Conservation (phyloP, 2,329 filamentous ascomycete species). For the Blastomyces silverae region DNA sequence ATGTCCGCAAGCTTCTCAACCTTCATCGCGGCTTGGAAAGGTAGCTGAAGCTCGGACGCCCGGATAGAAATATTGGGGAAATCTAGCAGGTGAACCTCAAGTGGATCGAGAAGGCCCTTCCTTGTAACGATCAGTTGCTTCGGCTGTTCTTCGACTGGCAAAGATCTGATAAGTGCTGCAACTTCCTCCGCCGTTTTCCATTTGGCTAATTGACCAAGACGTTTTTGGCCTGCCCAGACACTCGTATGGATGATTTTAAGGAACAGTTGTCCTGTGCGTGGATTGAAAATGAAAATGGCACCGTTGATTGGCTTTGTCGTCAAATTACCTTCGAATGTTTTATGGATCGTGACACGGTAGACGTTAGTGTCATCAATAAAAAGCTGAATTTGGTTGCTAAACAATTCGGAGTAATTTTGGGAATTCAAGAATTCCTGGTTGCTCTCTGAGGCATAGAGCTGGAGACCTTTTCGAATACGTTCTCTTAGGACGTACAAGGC, state of each 20-base stretch:
- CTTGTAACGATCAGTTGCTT: constrained; percentile 98
- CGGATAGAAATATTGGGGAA: constrained; percentile 99
- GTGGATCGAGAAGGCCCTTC: constrained; percentile 91
- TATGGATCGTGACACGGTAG: constrained; percentile 98
- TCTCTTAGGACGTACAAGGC: constrained; percentile 93
- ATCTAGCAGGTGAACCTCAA: constrained; percentile 94
- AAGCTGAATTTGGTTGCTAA: constrained; percentile 97
- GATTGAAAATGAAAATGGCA: constrained; percentile 99
- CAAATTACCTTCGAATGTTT: constrained; percentile 98
- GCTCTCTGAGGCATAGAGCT: constrained; percentile 95
- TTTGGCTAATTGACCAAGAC: constrained; percentile 94
- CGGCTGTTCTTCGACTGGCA: constrained; percentile 95
- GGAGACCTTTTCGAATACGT: constrained; percentile 95
- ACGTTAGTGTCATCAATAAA: constrained; percentile 99
- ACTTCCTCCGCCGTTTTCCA: constrained; percentile 99
- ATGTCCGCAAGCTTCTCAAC: constrained; percentile 98
- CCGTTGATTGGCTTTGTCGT: constrained; percentile 99
- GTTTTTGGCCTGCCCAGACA: constrained; percentile 98
- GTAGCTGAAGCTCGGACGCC: constrained; percentile 90
- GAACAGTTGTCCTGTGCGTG: constrained; percentile 95
- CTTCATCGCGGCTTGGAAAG: constrained; percentile 99
- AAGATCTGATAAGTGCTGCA: constrained; percentile 85
- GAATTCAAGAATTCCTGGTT: constrained; percentile 99
- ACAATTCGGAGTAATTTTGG: constrained; percentile 97
- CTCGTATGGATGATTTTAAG: constrained; percentile 99